Base-by-base conservation (phyloP, 1,284 basidiomycete species). In the Exsudoporus floridanus region DNA sequence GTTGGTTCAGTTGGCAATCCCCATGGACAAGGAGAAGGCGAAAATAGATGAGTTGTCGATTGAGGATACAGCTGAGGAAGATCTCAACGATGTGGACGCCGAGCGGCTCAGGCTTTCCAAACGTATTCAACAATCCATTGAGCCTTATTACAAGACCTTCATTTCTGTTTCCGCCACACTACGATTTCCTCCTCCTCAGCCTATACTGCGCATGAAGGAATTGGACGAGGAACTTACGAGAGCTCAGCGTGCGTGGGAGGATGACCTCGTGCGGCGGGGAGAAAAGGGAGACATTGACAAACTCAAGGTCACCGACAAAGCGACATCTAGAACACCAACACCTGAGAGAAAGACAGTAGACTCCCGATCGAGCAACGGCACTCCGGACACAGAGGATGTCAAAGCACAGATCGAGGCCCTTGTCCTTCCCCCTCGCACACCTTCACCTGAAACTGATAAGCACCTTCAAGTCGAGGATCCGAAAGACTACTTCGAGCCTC, bases 81-180 rank as follows among this genome's bases (percentile, higher is more conserved):
- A 84, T 61, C 74, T 87, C 28, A 80, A 80, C 12, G 80, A 83
- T 55, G 85, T 84, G 57, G 86, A 90, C 54, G 85, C 81, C 1
- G 85, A 86, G 53, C 83, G 83, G 50, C 66, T 82, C 38, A 78
- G 80, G 43, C 76, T 90, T 4, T 87, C 90, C 23, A 77, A 79
- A 47, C 80, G 84, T 21, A 91, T 95, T 38, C 83, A 90, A 43
- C 77, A 86, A 50, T 86, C 91, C 0, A 76, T 97, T 14, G 81
- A 88, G 38, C 90, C 91, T 0, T 98, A 96, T 67, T 75, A 81
- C 57, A 83, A 77, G 54, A 94, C 90, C 0, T 91, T 93, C 60
- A 88, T 97, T 23, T 96, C 93, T 1, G 90, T 93, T 31, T 96
- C 93, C 7, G 89, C 94, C 0, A 92, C 92, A 0, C 76, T 98